A percentile compares a stretch with the other conserved stretches of the same genome.
Evolutionary conservation across 2,329 filamentous ascomycete genomes (phyloP).

Genomic region (Colletotrichum agaves): DNA sequence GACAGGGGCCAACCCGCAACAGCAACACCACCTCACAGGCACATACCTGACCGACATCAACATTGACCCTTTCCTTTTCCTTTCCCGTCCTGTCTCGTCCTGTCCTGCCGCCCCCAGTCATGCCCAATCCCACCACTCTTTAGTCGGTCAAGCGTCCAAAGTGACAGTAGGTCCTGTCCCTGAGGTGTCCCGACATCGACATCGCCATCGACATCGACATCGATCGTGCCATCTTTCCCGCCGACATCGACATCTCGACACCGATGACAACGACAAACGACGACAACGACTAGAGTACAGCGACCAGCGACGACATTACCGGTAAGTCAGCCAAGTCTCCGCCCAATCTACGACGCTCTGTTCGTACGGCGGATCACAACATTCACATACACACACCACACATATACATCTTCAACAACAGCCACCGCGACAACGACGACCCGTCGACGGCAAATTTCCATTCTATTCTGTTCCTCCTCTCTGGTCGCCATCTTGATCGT

Average conservation of each 20-base stretch:
- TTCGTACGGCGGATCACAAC: background rate
- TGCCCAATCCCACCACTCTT: slow-evolving; percentile 33
- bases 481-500: background rate
- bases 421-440: slow-evolving; percentile 14
- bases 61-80: slow-evolving; percentile 37
- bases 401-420: background rate
- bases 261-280: slow-evolving; percentile 34
- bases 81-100: slow-evolving; percentile 31
- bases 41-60: slow-evolving; percentile 38
- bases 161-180: slow-evolving; percentile 26
- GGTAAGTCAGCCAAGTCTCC: slow-evolving; percentile 21
- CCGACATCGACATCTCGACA: slow-evolving; percentile 34
- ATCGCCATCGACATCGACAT: slow-evolving; percentile 18
- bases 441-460: background rate
- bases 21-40: slow-evolving; percentile 35
- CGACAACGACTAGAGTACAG: slow-evolving; percentile 17
- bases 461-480: slow-evolving; percentile 19
- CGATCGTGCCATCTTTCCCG: slow-evolving; percentile 11
- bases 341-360: background rate
- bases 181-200: slow-evolving; percentile 23
- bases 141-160: slow-evolving; percentile 25
- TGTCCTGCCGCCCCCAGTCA: slow-evolving; percentile 17
- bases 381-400: background rate
- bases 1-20: slow-evolving; percentile 38
- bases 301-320: slow-evolving; percentile 12